Percentiles rank a stretch among this genome's conserved stretches.
Evolutionary conservation across 75 land plant species (phyloP).

Genomic region (Sequoia sempervirens): DNA sequence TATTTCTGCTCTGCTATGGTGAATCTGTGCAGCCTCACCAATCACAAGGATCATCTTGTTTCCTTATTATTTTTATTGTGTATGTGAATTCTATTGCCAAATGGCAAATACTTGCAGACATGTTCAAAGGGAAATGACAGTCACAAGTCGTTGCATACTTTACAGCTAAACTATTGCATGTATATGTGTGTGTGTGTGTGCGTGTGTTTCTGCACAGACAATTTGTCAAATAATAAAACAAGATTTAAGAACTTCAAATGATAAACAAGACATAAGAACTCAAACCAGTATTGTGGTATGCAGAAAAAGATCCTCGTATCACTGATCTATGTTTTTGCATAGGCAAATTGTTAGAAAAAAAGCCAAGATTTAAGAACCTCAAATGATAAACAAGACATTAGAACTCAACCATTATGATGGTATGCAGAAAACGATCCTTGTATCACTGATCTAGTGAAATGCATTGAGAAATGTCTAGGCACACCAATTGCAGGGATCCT

Average conservation of each 20-base stretch:
- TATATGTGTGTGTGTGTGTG: not conserved
- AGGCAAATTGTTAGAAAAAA: not conserved
- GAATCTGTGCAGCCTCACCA: not conserved
- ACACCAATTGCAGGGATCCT: not conserved
- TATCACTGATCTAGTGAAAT: not conserved
- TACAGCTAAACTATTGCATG: not conserved
- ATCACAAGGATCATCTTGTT: not conserved
- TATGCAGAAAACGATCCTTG: not conserved
- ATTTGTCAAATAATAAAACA: not conserved
- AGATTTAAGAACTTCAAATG: too few relatives aligned
- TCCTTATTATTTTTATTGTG: not conserved
- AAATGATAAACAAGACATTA: not conserved
- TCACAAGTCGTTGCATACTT: not conserved
- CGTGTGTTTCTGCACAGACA: not conserved
- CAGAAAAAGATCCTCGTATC: not conserved
- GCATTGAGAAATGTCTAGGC: not conserved
- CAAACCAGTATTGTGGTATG: not conserved
- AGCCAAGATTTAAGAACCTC: too few relatives aligned
- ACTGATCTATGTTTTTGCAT: not conserved
- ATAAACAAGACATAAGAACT: not conserved
- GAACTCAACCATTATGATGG: not conserved
- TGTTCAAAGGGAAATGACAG: not conserved
- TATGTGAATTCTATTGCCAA: not conserved
- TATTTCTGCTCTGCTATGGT: not conserved
- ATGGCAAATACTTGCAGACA: not conserved